Base-by-base conservation (phyloP, 1,139 yeast species). In the Yamadazyma membranifaciens region DNA sequence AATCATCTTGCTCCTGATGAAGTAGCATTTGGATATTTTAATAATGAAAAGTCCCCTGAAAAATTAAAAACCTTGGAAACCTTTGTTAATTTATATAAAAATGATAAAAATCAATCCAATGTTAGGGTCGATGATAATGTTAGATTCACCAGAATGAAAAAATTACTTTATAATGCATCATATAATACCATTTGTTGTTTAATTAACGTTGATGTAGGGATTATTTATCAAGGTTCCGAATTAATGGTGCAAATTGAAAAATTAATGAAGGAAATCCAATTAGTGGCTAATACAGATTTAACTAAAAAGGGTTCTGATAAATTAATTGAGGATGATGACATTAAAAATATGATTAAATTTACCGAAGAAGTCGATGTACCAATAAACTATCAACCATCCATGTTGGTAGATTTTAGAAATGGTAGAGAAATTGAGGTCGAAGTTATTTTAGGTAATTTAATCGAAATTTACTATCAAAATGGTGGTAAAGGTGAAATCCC, bases 351-450 rank as follows among this genome's bases (percentile, higher is more conserved):
- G 87, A 85, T 7, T 60, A 69, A 30, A 80, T 78, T 65, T 82
- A 81, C 57, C 62, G 73, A 28, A 68, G 78, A 35, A 85, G 82
- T 45, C 7, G 85, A 80, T 50, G 87, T 85, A 5, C 62, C 73
- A 27, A 80, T 78, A 63, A 83, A 81, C 56, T 63, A 75, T 24
- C 34, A 41, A 38, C 92, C 92, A 1, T 82, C 89, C 12, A 84
- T 83, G 89, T 73, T 80, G 49, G 81, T 86, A 11, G 95, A 85
- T 56, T 67, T 75, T 25, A 73, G 85, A 44, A 83, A 83, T 59
- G 80, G 80, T 14, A 84, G 84, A 52, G 81, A 81, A 43, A 73
- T 84, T 52, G 95, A 87, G 59, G 62, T 81, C 39, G 89, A 84
- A 53, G 80, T 78, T 20, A 81, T 87, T 46, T 63, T 85, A 42